These are phyloP conservation scores for Penicillium maclennaniae DNA, from an alignment of 495 filamentous ascomycete genomes.

Conservation along the genomic window DNA sequence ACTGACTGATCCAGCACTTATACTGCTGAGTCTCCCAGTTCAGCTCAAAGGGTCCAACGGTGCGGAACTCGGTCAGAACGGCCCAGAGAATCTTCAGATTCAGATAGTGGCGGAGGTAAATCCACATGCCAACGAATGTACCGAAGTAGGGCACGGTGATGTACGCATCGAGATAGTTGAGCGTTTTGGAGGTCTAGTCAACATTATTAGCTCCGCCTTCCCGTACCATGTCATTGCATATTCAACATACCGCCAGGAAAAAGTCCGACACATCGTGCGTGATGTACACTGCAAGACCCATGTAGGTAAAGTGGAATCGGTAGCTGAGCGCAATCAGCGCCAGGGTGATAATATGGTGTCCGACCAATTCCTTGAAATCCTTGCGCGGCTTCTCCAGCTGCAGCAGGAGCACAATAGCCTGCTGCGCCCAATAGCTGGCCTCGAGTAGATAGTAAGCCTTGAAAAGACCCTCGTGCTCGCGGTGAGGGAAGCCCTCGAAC, in stretches of 20 bases:
- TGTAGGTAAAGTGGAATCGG: conserved; percentile 96
- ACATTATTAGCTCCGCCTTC: background rate
- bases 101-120: conserved; percentile 87
- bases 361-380: conserved; percentile 93
- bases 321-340: conserved; percentile 87
- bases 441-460: conserved; percentile 97
- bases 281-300: conserved; percentile 95
- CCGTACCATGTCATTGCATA: background rate
- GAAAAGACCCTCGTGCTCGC: conserved; percentile 77
- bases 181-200: conserved; percentile 77
- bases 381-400: conserved; percentile 93
- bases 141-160: conserved; percentile 80
- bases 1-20: conserved; percentile 73
- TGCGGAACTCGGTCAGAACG: conserved; percentile 81
- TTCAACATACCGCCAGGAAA: conserved; percentile 78
- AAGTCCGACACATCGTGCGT: conserved; percentile 96
- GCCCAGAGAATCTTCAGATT: conserved; percentile 86
- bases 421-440: conserved; percentile 94
- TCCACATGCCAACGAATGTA: conserved; percentile 80
- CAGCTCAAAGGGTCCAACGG: conserved; percentile 81
- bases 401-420: conserved; percentile 83
- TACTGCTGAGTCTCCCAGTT: conserved; percentile 83
- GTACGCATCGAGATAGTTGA: conserved; percentile 84
- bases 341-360: conserved; percentile 89
- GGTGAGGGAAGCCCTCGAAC: conserved; percentile 90